Conservation (phyloP, 352 stramenopile genomes). For the Phytopythium kandeliae region DNA sequence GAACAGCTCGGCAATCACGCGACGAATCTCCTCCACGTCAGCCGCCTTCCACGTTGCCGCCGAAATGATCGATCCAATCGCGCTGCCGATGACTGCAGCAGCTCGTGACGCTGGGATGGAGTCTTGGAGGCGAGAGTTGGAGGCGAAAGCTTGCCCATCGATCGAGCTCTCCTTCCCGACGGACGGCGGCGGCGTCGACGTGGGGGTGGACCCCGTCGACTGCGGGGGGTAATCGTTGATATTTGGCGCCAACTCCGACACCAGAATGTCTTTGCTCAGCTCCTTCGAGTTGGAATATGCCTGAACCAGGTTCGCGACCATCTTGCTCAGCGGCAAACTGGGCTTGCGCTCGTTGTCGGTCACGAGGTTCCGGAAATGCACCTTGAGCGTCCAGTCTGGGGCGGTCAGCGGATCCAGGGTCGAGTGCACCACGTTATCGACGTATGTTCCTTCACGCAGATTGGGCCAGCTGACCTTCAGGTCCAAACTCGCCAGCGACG, state of each 20-base stretch:
- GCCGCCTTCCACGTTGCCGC: constrained; percentile 70
- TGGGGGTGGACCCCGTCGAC: constrained; percentile 12
- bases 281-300: constrained; percentile 71
- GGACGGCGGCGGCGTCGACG: constrained; percentile 9
- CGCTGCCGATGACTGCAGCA: constrained; percentile 60
- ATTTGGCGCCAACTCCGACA: constrained; percentile 62
- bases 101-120: constrained; percentile 71
- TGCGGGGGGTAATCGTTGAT: constrained; percentile 16
- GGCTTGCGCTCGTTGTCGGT: constrained; percentile 47
- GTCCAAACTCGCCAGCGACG: constrained; percentile 47
- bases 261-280: constrained; percentile 60
- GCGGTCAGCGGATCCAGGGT: constrained; percentile 61
- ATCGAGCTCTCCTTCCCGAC: neutral
- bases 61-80: constrained; percentile 57
- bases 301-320: constrained; percentile 62
- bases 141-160: constrained; percentile 4
- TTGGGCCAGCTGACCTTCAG: constrained; percentile 63
- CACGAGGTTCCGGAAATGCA: constrained; percentile 35
- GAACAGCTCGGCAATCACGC: constrained; percentile 49
- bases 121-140: constrained; percentile 19
- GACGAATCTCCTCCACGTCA: constrained; percentile 59
- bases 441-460: constrained; percentile 72
- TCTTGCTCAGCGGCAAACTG: constrained; percentile 52
- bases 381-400: constrained; percentile 55
- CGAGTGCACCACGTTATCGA: constrained; percentile 83